phyloP scores from a whole-genome alignment of 495 filamentous ascomycete genomes.

The Neurospora discreta region DNA sequence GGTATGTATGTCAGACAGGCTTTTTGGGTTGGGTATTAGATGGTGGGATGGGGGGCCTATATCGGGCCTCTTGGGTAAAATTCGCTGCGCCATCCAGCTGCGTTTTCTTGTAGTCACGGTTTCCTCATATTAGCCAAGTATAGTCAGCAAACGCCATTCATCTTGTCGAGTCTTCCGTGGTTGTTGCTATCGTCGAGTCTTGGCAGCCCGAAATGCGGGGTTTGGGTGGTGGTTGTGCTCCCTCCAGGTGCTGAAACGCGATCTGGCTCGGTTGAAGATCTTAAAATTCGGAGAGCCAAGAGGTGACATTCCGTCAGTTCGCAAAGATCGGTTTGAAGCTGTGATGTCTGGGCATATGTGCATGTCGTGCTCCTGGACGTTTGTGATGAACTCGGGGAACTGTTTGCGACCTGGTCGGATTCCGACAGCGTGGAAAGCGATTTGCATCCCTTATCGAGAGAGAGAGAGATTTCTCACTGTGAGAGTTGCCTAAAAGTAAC shows the following conservation, averaged over 20 bases:
- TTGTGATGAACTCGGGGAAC: neutral
- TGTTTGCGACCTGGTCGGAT: neutral
- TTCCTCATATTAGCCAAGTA: neutral
- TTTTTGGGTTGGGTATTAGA: neutral
- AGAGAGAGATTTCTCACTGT: neutral
- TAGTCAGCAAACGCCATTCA: neutral
- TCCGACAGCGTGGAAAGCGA: neutral
- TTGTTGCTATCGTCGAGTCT: neutral
- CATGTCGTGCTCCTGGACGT: neutral
- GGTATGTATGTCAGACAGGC: neutral
- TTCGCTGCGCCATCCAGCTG: neutral
- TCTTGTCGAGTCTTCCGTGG: neutral
- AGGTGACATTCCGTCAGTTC: neutral
- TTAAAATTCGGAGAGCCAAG: neutral
- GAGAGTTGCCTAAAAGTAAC: neutral
- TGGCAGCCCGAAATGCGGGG: neutral
- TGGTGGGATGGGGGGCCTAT: neutral
- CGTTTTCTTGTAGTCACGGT: neutral
- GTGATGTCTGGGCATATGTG: neutral
- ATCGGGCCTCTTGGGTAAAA: neutral
- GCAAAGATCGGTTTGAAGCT: neutral
- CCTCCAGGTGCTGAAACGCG: neutral
- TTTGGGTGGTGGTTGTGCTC: neutral
- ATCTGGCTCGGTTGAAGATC: neutral
- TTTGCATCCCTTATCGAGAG: neutral